Base-by-base conservation (phyloP, 2,329 filamentous ascomycete species). In the Colletotrichum chlorophyti region DNA sequence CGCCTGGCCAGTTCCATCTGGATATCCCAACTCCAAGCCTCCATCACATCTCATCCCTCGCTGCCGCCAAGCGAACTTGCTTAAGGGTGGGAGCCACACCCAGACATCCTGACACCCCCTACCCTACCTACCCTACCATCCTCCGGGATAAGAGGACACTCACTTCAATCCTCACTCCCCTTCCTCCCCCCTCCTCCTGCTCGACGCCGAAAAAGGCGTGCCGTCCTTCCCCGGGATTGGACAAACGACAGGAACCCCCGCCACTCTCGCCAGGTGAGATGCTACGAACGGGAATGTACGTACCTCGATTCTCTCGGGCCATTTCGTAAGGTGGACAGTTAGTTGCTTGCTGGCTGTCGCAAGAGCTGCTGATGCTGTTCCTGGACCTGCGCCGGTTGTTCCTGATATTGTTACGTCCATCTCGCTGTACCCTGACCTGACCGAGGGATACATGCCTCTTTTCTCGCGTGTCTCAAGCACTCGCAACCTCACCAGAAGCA, bases 41-140 rank as follows among this genome's bases (percentile, higher is more conserved):
- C 51, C 32, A 49, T 59, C 55, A 59, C 55, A 59, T 59, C 55
- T 59, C 55, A 59, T 59, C 55, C 51, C 51, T 59, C 55, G 49
- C 43, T 40, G 50, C 34, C 38, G 55, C 55, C 51, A 59, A 59
- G 55, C 38, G 29, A 49, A 59, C 51, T 54, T 31, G 55, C 37
- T 29, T 23, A 31, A 47, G 17, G 43, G 21, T 42, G 41, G 41
- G 48, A 40, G 26, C 35, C 51, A 55, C 50, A 43, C 55, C 51
- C 43, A 59, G 31, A 47, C 55, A 49, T 54, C 55, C 55, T 54
- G 50, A 54, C 55, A 49, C 50, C 43, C 55, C 23, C 34, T 11
- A n/a, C n/a, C 40, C 38, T 43, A n/a, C 17, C 24, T 42, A 43
- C 34, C 46, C 23, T 34, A 19, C 47, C 24, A 17, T 26, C 26